Conservation (phyloP, 2,329 filamentous ascomycete genomes). For the Sarocladiaceae sp. region DNA sequence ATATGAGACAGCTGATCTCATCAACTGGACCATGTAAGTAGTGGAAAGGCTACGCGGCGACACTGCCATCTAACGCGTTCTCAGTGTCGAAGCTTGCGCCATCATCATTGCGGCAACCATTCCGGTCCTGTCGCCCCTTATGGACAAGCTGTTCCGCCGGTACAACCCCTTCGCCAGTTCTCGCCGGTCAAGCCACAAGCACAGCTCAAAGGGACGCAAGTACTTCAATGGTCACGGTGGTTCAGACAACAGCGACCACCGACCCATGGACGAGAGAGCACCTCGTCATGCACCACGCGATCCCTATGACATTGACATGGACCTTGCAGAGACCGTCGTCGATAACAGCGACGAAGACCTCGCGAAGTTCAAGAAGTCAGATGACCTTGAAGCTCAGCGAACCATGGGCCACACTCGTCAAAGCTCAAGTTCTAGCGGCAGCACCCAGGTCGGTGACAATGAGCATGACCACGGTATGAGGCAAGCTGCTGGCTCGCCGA, state of each 20-base stretch:
- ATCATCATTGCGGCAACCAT: constrained; percentile 12
- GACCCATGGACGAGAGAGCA: neutral
- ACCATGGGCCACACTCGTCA: neutral
- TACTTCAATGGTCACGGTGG: neutral
- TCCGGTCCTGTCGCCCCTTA: constrained; percentile 10
- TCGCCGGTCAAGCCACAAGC: neutral
- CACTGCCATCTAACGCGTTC: neutral
- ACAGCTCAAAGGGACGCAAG: neutral
- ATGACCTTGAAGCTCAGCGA: neutral
- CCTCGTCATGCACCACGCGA: neutral
- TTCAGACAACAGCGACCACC: neutral
- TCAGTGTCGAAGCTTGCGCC: constrained; percentile 8
- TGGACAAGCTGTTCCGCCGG: constrained; percentile 2
- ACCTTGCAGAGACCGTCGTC: constrained; percentile 1
- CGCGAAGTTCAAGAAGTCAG: neutral
- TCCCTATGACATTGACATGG: constrained; percentile 4
- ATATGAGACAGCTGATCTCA: constrained; percentile 9
- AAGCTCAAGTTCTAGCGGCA: neutral
- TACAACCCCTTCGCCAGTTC: constrained; percentile 1
- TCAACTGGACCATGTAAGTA: constrained; percentile 5
- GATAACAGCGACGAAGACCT: neutral
- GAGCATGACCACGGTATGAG: neutral
- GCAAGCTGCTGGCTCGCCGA: neutral
- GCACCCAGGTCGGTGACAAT: neutral
- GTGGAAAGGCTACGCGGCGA: neutral